phyloP scores from a whole-genome alignment of 2,329 filamentous ascomycete species.

The Gliomastix tumulicola region DNA sequence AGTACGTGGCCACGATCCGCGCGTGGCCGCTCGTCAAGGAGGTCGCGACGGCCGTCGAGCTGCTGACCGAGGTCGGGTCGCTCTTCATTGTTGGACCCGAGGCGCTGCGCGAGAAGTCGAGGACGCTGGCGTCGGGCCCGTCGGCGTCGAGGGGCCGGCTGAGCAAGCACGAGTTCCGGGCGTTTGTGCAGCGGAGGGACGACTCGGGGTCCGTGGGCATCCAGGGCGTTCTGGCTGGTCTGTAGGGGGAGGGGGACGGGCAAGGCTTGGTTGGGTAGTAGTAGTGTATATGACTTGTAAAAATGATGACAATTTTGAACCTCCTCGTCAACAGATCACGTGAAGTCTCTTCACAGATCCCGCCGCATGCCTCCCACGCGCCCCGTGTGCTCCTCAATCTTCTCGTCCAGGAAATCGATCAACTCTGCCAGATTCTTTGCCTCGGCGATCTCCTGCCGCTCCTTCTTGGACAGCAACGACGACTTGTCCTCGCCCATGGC shows the following conservation, averaged over 20 bases:
- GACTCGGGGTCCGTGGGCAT: slow-evolving; percentile 76
- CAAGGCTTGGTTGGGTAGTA: too few species aligned
- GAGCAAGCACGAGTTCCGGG: slow-evolving; percentile 66
- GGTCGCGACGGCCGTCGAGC: slow-evolving; percentile 65
- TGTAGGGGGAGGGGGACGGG: too few species aligned
- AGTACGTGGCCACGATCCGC: slow-evolving; percentile 80
- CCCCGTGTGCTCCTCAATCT: slow-evolving; percentile 27
- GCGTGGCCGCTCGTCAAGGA: slow-evolving; percentile 72
- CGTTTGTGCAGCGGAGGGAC: slow-evolving; percentile 79
- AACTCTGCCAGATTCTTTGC: slow-evolving; percentile 49
- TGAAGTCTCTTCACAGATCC: slow-evolving; percentile 19
- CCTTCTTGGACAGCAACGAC: slow-evolving; percentile 47
- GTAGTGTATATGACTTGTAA: too few species aligned
- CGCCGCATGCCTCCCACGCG: slow-evolving; percentile 19
- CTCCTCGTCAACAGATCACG: too few species aligned
- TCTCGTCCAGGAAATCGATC: slow-evolving; percentile 52
- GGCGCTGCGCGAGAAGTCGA: slow-evolving; percentile 63
- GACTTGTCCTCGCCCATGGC: slow-evolving; percentile 46
- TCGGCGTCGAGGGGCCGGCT: slow-evolving; percentile 43
- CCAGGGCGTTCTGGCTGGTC: slow-evolving; percentile 68
- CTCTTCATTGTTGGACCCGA: slow-evolving; percentile 89
- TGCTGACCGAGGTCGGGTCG: slow-evolving; percentile 88
- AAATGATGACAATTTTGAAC: too few species aligned
- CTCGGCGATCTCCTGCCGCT: slow-evolving; percentile 42
- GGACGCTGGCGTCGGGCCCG: slow-evolving; percentile 43